Evolutionary conservation across 176 grass and related monocot species (phyloP), one percentile per base, ranked within the genome.

Genomic region (Urochloa ruziziensis): DNA sequence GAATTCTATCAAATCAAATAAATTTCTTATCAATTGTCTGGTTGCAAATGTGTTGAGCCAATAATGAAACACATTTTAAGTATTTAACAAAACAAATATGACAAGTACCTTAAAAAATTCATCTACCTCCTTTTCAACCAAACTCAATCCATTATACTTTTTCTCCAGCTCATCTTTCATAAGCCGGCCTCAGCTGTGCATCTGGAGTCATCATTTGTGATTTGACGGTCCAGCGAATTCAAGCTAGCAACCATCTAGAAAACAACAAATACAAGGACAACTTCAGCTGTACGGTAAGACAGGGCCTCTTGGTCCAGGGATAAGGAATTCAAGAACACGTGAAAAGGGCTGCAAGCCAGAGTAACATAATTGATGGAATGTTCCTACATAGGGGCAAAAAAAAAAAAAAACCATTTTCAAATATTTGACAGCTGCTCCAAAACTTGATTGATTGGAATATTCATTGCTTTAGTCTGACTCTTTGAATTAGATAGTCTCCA

Each of bases 51-150:
- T 47, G 18, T 17, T 74, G 39, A 79, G 66, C 43, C 52, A 56
- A 67, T 8, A 52, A 56, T 48, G 44, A 14, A 47, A 64, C n/a
- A n/a, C n/a, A n/a, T n/a, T n/a, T n/a, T n/a, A n/a, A n/a, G n/a
- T n/a, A n/a, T n/a, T n/a, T n/a, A n/a, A n/a, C 15, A 21, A 33
- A n/a, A n/a, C n/a, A n/a, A n/a, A n/a, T n/a, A n/a, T n/a, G n/a
- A n/a, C n/a, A n/a, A n/a, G n/a, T n/a, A 98, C 96, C 89, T 90
- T 93, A 0, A 87, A 37, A 72, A 86, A 87, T 17, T 92, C 91
- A 11, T 77, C 82, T 25, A 87, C 85, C 54, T 93, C 85, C 65
- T 80, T 90, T 62, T 93, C 89, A 24, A 90, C 67, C 14, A 75
- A 84, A 77, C 18, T 85, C 75, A 90, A 42, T 4, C 67, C 33